Conservation (phyloP, 1,284 basidiomycete species). For the Psilocybe mexicana region DNA sequence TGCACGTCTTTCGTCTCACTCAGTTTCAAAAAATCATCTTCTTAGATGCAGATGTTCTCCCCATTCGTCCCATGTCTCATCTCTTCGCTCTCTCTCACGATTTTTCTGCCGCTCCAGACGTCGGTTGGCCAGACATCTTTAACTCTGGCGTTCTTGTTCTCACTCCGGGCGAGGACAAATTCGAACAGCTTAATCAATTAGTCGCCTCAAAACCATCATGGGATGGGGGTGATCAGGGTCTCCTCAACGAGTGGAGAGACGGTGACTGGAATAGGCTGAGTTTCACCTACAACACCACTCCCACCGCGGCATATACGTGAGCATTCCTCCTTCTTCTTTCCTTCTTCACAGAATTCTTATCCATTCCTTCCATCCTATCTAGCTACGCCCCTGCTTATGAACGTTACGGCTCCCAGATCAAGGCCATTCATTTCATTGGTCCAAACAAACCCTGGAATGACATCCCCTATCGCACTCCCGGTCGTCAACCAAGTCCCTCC, state of each 20-base stretch:
- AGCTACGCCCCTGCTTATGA: conserved; percentile 96
- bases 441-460: conserved; percentile 90
- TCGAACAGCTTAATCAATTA: conserved; percentile 70
- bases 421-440: conserved; percentile 93
- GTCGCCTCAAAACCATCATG: conserved; percentile 82
- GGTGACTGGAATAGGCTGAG: conserved; percentile 88
- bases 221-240: conserved; percentile 97
- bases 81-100: conserved; percentile 79
- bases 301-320: conserved; percentile 95
- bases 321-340: conserved; percentile 34
- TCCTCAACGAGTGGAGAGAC: conserved; percentile 93
- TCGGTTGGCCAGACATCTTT: conserved; percentile 99
- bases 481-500: conserved; percentile 25
- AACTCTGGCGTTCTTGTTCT: conserved; percentile 95
- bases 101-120: conserved; percentile 91
- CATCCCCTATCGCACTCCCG: conserved; percentile 64
- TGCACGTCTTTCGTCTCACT: conserved; percentile 90
- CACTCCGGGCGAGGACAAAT: conserved; percentile 80
- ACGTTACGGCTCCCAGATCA: conserved; percentile 87
- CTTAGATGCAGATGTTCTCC: conserved; percentile 95
- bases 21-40: conserved; percentile 91
- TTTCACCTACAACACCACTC: conserved; percentile 97
- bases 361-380: conserved; percentile 14
- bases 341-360: conserved; percentile 23
- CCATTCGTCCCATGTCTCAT: conserved; percentile 72